A percentile compares a stretch with the other conserved stretches of the same genome.
Evolutionary conservation across 1,284 basidiomycete genomes (phyloP).

Genomic region (Trametes pubescens): DNA sequence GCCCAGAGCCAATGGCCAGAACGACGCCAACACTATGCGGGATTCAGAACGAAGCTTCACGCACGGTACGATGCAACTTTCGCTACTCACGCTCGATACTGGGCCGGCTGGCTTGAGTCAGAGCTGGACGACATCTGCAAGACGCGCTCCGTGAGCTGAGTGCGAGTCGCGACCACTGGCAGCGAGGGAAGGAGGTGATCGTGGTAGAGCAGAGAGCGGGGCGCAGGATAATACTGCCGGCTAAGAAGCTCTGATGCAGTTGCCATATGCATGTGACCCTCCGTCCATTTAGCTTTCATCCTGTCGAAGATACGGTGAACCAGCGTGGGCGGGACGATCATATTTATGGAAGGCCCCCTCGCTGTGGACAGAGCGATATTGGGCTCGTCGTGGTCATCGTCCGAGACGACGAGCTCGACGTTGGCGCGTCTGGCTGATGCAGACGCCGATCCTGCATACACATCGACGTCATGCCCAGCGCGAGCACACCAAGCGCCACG

Average conservation of each 20-base stretch:
- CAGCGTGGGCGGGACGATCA: neutral
- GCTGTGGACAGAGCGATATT: neutral
- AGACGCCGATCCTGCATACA: neutral
- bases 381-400: too few species aligned
- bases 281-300: slow-evolving; percentile 3
- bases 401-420: too few species aligned
- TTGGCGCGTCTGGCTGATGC: too few species aligned
- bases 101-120: slow-evolving; percentile 4
- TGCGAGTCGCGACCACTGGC: neutral
- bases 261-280: slow-evolving; percentile 14
- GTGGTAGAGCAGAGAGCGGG: too few species aligned
- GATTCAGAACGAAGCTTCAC: too few species aligned
- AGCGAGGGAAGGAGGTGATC: neutral
- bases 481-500: too few species aligned
- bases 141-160: neutral
- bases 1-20: slow-evolving; percentile 61
- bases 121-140: slow-evolving; percentile 2
- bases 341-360: too few species aligned
- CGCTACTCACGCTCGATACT: slow-evolving; percentile 8
- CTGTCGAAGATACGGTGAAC: neutral
- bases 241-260: slow-evolving; percentile 13
- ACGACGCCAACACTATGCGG: slow-evolving; percentile 37
- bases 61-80: too few species aligned
- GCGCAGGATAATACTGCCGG: slow-evolving; percentile 9
- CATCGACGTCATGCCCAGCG: neutral